Evolutionary conservation across 2,329 filamentous ascomycete species (phyloP).

Genomic region (Allantophomopsis lycopodina): DNA sequence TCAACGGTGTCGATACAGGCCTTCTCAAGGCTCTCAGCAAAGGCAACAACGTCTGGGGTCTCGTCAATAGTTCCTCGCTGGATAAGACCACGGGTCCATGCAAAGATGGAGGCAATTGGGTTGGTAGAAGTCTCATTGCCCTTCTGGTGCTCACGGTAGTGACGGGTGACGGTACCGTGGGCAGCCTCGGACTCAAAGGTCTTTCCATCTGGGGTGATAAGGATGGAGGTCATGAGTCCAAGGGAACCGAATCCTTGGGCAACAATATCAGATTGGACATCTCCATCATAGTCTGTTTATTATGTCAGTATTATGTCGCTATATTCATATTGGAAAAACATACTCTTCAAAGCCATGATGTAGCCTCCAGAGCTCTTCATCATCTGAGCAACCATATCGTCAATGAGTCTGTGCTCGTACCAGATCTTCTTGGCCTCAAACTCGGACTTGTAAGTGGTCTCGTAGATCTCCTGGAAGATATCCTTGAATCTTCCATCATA

Average conservation of each 20-base stretch:
- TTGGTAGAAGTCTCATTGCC: constrained; percentile 95
- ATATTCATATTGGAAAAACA: constrained; percentile 16
- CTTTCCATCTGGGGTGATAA: constrained; percentile 92
- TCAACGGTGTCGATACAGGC: constrained; percentile 93
- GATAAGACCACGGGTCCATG: constrained; percentile 88
- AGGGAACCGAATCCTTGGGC: constrained; percentile 97
- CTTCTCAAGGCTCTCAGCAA: constrained; percentile 82
- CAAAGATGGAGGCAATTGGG: constrained; percentile 97
- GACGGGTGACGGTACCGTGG: constrained; percentile 94
- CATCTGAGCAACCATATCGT: constrained; percentile 99
- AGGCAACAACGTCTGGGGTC: constrained; percentile 83
- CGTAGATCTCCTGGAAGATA: constrained; percentile 96
- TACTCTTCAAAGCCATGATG: constrained; percentile 97
- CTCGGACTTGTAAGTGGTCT: constrained; percentile 69
- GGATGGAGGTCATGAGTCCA: constrained; percentile 94
- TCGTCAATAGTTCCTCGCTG: constrained; percentile 88
- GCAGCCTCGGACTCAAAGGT: constrained; percentile 96
- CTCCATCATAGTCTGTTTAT: constrained; percentile 81
- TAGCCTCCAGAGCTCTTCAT: constrained; percentile 96
- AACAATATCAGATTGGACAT: constrained; percentile 96
- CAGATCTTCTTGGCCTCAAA: constrained; percentile 91
- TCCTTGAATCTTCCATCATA: constrained; percentile 99
- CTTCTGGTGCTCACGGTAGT: constrained; percentile 98
- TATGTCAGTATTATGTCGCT: background rate
- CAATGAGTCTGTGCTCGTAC: constrained; percentile 98